Evolutionary conservation across 495 filamentous ascomycete species (phyloP), one percentile per base, ranked within the genome.

Genomic region (Neurospora cerealis): DNA sequence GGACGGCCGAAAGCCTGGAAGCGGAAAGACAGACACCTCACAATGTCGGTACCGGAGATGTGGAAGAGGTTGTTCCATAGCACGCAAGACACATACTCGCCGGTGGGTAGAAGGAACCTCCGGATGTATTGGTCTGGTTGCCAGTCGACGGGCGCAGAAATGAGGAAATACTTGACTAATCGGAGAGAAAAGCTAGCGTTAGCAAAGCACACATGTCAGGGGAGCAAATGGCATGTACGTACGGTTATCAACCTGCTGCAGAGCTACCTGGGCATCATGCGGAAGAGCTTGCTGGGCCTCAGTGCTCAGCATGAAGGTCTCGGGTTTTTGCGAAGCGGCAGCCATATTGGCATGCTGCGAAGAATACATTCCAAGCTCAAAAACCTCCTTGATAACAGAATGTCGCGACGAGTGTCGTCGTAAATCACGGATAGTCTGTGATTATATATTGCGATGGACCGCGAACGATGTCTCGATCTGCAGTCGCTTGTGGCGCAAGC

Each of bases 181-280:
- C 19, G 46, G 37, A 2, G 37, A 13, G 32, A 42, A 38, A 24
- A 15, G 54, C 15, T 66, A 19, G 54, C 4, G 44, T 81, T 77
- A 77, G 76, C 70, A 62, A 32, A 15, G 54, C 36, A 21, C 15
- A 41, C 32, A 66, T 36, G 34, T 24, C 32, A 38, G 38, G 40
- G 48, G 44, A 69, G 13, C 28, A 6, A 0, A 66, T 66, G 1
- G 13, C 48, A 66, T 66, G 24, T 37, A 89, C 96, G 87, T 87
- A 99, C 96, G 85, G 81, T 98, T 98, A 82, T 99, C 96, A 76
- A 99, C 96, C 84, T 99, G 96, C 79, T 98, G 95, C 75, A 99
- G 87, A 75, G 96, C 96, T 81, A 98, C 94, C 86, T 98, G 93
- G 80, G 94, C 93, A 86, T 98, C 96, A 78, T 97, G 93, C 39